phyloP scores from a whole-genome alignment of 257 asterid genomes.

The Solanum sitiens region DNA sequence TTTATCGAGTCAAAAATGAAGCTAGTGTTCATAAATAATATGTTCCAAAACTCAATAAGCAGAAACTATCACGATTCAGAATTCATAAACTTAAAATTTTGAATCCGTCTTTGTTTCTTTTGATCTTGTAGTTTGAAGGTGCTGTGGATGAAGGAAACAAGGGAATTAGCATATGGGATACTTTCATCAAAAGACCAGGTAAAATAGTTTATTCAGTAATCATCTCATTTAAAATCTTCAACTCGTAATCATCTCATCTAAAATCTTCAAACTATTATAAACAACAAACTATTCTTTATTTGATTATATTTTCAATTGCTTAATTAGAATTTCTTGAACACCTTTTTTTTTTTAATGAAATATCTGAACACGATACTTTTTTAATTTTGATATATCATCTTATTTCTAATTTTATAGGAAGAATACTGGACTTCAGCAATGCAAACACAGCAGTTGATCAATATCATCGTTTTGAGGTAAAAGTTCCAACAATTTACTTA shows the following conservation, averaged over 20 bases:
- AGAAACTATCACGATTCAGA: background rate
- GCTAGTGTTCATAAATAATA: background rate
- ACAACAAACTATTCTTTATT: no score
- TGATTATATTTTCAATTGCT: background rate
- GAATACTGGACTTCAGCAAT: slow-evolving; percentile 77
- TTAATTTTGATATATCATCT: background rate
- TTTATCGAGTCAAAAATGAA: background rate
- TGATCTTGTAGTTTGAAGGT: slow-evolving; percentile 61
- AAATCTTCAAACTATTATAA: no score
- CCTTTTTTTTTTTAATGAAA: background rate
- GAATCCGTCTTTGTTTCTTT: background rate
- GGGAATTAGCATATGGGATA: slow-evolving; percentile 82
- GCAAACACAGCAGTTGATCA: slow-evolving; percentile 81
- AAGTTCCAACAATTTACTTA: background rate
- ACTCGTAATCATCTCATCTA: no score
- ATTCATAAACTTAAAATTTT: background rate
- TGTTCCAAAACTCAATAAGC: background rate
- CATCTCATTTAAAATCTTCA: background rate
- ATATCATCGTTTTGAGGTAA: slow-evolving; percentile 72
- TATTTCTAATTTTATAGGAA: slow-evolving; percentile 22
- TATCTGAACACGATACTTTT: background rate
- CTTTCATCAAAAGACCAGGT: slow-evolving; percentile 62
- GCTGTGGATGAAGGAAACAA: slow-evolving; percentile 77
- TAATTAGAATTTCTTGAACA: background rate
- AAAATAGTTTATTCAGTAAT: background rate